A percentile compares a stretch with the other conserved stretches of the same genome.
These are phyloP conservation scores for Amaranthus palmeri DNA, from an alignment of 148 eudicot genomes.

Conservation along the genomic window DNA sequence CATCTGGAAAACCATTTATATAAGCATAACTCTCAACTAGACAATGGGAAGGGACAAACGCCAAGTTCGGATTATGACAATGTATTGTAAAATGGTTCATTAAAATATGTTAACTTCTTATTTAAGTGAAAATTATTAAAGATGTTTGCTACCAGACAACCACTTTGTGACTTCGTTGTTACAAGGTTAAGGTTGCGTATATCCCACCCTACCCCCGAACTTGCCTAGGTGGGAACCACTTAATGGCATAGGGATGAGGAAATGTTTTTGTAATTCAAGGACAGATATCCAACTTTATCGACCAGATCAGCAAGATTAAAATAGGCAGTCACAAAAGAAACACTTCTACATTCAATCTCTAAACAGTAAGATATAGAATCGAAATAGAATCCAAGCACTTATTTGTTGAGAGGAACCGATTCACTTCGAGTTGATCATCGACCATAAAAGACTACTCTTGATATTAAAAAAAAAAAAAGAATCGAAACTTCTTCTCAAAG, in stretches of 20 bases:
- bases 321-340: neutral
- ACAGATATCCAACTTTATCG: neutral
- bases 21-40: neutral
- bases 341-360: neutral
- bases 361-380: neutral
- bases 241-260: too few species aligned
- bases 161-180: too few species aligned
- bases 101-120: too few species aligned
- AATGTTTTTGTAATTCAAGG: neutral
- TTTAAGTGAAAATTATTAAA: neutral
- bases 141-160: neutral
- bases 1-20: conserved; percentile 46
- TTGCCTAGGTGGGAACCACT: too few species aligned
- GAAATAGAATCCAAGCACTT: neutral
- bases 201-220: too few species aligned
- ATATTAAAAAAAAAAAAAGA: neutral
- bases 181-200: too few species aligned
- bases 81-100: neutral
- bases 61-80: neutral
- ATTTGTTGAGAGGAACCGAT: too few species aligned
- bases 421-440: too few species aligned
- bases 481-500: neutral
- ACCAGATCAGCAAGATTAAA: neutral
- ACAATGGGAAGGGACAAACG: neutral
- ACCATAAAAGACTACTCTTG: too few species aligned